phyloP scores from a whole-genome alignment of 2,329 filamentous ascomycete species.

The Cladosporium oxysporum region DNA sequence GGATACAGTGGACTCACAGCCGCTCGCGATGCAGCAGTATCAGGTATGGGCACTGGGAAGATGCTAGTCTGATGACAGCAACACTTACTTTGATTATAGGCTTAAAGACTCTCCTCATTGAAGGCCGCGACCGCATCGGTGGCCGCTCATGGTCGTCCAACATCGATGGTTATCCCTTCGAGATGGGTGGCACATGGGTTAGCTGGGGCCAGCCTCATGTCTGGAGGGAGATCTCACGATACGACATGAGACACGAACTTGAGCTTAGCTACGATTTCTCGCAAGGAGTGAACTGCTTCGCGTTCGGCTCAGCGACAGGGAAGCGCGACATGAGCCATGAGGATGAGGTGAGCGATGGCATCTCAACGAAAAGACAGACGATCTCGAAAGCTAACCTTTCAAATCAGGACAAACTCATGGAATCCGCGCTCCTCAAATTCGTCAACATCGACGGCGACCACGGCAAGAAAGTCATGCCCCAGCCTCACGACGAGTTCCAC shows the following conservation, averaged over 20 bases:
- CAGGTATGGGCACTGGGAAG: constrained; percentile 39
- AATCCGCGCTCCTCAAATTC: not conserved
- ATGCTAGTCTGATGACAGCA: not conserved
- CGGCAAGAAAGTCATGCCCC: not conserved
- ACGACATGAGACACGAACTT: constrained; percentile 22
- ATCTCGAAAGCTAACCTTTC: not conserved
- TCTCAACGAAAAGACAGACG: not conserved
- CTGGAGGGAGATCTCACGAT: constrained; percentile 35
- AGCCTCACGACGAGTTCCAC: not conserved
- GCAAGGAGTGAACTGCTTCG: not conserved
- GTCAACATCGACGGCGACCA: constrained; percentile 14
- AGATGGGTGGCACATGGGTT: constrained; percentile 56
- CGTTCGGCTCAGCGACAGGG: not conserved
- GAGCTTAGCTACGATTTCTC: not conserved
- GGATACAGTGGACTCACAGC: constrained; percentile 49
- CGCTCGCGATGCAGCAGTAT: constrained; percentile 43
- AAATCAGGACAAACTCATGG: not conserved
- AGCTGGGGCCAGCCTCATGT: constrained; percentile 35
- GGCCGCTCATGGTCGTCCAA: constrained; percentile 51
- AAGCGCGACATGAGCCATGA: constrained; percentile 3
- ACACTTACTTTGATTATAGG: constrained; percentile 17
- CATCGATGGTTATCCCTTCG: constrained; percentile 47
- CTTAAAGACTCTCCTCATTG: constrained; percentile 46
- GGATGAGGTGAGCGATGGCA: not conserved
- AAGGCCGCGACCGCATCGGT: constrained; percentile 52